Base-by-base conservation (phyloP, 192 early-diverging fungal species). In the Backusella liffmaniae region DNA sequence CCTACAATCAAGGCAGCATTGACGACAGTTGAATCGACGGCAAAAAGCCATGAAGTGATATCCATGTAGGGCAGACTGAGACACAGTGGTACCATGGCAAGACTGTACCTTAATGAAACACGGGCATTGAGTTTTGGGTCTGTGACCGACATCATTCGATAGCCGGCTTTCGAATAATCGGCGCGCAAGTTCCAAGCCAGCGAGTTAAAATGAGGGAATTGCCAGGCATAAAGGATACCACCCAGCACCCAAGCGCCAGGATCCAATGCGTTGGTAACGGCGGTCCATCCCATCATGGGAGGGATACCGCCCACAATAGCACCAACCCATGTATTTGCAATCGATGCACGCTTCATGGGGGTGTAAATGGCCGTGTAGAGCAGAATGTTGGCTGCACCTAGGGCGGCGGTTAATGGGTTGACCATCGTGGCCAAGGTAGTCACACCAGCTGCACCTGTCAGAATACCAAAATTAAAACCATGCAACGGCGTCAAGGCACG, bases 171-270 rank as follows among this genome's bases (percentile, higher is more conserved):
- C 9, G 94, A 92, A 83, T 99, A 99, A 80, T 99, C 98, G 4
- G 92, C 90, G 1, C 96, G 86, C 62, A 99, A 85, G 67, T 95
- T 96, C 92, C 96, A 96, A 16, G 92, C 87, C 29, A 99, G 80
- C 3, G 96, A 89, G 83, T 99, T 99, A 79, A 99, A 99, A 79
- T 99, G 98, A 34, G 98, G 98, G 82, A 99, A 99, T 86, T 99
- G 98, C 98, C 98, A 99, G 0, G 96, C 93, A 83, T 95, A 99
- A 49, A 99, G 83, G 1, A 96, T 84, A 0, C 81, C 87, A 21
- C 90, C 96, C 70, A 99, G 78, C 3, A 97, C 76, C 91, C 90
- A 93, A 1, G 94, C 92, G 26, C 94, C 96, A 4, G 91, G 79
- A 23, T 92, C 94, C 21, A 91, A 66, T 8, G 83, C 66, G 34